These are phyloP conservation scores for Phialophora tarda DNA, from an alignment of 2,329 filamentous ascomycete genomes.

Conservation along the genomic window DNA sequence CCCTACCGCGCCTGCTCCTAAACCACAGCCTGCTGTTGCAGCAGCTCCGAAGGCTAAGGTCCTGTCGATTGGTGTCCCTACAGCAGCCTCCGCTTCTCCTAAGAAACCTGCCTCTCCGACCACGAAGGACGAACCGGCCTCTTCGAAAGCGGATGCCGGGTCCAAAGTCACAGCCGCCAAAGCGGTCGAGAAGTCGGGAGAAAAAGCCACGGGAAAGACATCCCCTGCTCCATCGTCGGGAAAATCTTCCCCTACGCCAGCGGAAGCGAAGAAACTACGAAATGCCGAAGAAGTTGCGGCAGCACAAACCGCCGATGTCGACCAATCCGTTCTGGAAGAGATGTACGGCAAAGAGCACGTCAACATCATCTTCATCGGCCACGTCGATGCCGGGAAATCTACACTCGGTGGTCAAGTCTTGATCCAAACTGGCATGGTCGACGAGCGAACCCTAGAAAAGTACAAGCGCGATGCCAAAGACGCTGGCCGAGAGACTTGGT, in stretches of 20 bases:
- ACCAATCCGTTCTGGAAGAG: constrained; percentile 85
- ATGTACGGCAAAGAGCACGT: constrained; percentile 89
- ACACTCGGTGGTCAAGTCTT: constrained; percentile 93
- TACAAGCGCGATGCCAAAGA: constrained; percentile 98
- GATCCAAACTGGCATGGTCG: constrained; percentile 97
- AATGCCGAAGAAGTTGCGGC: constrained; percentile 84
- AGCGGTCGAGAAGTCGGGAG: constrained; percentile 85
- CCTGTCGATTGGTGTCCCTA: constrained; percentile 70
- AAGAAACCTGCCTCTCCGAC: constrained; percentile 57
- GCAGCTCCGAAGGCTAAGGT: constrained; percentile 65
- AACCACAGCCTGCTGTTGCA: constrained; percentile 37
- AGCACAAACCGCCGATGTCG: constrained; percentile 78
- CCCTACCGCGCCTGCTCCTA: constrained; percentile 43
- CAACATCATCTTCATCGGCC: constrained; percentile 97
- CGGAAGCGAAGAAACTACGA: constrained; percentile 66
- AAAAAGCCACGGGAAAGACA: constrained; percentile 74
- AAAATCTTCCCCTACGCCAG: constrained; percentile 74
- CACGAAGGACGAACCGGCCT: constrained; percentile 58
- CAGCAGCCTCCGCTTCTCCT: constrained; percentile 44
- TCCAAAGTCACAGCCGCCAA: constrained; percentile 86
- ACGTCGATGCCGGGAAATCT: constrained; percentile 98
- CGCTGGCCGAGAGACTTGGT: constrained; percentile 95
- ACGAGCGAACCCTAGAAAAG: constrained; percentile 97
- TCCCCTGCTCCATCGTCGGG: constrained; percentile 84
- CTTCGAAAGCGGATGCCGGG: constrained; percentile 64